Evolutionary conservation across 345 rosid species (phyloP).

Genomic region (Boechera retrofracta): DNA sequence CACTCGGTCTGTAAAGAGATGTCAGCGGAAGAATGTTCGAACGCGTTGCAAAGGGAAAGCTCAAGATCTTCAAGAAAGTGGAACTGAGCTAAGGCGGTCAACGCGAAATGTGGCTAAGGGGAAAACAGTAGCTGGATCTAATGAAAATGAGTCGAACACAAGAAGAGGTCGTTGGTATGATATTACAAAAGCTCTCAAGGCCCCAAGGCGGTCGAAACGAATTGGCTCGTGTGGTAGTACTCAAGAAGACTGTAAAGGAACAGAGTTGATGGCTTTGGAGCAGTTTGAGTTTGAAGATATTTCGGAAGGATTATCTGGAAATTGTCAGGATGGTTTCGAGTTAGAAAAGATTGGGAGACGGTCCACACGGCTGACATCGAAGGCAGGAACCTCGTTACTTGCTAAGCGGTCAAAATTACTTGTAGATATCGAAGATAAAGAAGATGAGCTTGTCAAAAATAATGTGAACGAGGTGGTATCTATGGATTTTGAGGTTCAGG

Average conservation of each 20-base stretch:
- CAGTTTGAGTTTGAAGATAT: background rate
- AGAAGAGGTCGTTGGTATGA: too few relatives aligned
- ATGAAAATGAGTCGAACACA: background rate
- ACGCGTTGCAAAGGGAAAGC: background rate
- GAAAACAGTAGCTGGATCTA: background rate
- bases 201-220: constrained; percentile 12
- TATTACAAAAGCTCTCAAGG: background rate
- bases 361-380: background rate
- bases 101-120: constrained; percentile 18
- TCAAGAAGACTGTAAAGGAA: background rate
- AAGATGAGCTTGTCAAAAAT: background rate
- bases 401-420: constrained; percentile 21
- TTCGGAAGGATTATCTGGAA: background rate
- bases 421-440: background rate
- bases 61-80: constrained; percentile 14
- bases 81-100: constrained; percentile 27
- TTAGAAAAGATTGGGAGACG: constrained; percentile 12
- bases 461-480: background rate
- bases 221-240: background rate
- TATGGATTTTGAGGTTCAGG: too few relatives aligned
- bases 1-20: constrained; percentile 48
- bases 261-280: background rate
- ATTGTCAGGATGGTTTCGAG: background rate
- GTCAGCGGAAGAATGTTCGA: constrained; percentile 18
- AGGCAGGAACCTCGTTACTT: background rate